These are phyloP conservation scores for Exophiala calicioides DNA, from an alignment of 2,329 filamentous ascomycete genomes.

Conservation along the genomic window DNA sequence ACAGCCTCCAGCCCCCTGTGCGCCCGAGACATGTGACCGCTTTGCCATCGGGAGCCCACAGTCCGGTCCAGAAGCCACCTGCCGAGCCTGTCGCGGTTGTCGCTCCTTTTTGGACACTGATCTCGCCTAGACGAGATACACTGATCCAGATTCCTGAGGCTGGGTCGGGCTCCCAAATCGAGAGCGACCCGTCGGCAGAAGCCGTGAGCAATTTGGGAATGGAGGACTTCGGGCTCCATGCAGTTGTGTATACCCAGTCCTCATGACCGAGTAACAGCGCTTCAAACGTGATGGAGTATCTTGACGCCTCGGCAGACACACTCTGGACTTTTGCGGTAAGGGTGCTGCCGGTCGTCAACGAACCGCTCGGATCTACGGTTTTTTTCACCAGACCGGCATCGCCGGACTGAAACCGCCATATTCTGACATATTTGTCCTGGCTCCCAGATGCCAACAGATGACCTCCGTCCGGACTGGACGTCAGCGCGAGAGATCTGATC, in stretches of 20 bases:
- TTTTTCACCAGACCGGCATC: slow-evolving; percentile 35
- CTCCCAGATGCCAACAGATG: slow-evolving; percentile 87
- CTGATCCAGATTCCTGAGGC: slow-evolving; percentile 90
- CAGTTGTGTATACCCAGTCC: slow-evolving; percentile 93
- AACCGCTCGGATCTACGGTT: slow-evolving; percentile 47
- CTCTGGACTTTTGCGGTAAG: slow-evolving; percentile 87
- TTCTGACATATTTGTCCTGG: slow-evolving; percentile 93
- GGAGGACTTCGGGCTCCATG: slow-evolving; percentile 63
- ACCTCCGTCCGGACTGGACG: slow-evolving; percentile 66
- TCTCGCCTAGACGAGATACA: slow-evolving; percentile 81
- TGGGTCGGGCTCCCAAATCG: slow-evolving; percentile 86
- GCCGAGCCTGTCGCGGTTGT: slow-evolving; percentile 95
- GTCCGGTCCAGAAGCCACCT: slow-evolving; percentile 92
- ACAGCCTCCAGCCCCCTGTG: slow-evolving; percentile 90
- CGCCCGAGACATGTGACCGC: slow-evolving; percentile 74
- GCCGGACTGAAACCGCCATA: slow-evolving; percentile 83
- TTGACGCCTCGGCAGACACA: slow-evolving; percentile 61
- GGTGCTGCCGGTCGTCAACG: slow-evolving; percentile 59
- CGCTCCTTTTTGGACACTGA: slow-evolving; percentile 90
- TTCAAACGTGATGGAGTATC: slow-evolving; percentile 87
- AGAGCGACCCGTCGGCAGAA: slow-evolving; percentile 91
- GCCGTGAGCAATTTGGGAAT: slow-evolving; percentile 77
- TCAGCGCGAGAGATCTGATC: slow-evolving; percentile 83
- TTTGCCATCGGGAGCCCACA: slow-evolving; percentile 80
- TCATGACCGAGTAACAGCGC: slow-evolving; percentile 92